Percentiles rank a stretch among this genome's conserved stretches.
Conservation (phyloP, 148 eudicot species). For the Spergularia bocconei region DNA sequence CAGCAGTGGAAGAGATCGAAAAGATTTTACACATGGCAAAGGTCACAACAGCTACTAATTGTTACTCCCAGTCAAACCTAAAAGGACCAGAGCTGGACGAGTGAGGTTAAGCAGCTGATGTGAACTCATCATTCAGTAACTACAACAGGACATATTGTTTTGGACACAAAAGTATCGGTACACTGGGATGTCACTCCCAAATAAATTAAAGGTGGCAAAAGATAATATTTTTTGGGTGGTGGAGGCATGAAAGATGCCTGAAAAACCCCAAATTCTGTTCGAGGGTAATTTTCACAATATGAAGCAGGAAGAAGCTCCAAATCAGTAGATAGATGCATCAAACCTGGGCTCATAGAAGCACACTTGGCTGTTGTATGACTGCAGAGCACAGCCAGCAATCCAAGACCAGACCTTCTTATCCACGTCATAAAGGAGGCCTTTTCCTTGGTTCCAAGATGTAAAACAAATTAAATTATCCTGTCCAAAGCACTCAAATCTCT, state of each 20-base stretch:
- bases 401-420: constrained; percentile 97
- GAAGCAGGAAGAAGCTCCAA: constrained; percentile 8
- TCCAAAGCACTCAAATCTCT: constrained; percentile 97
- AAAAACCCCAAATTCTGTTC: constrained; percentile 1
- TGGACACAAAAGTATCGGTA: not conserved
- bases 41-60: constrained; percentile 5
- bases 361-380: constrained; percentile 86
- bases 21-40: constrained; percentile 7
- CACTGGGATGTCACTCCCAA: constrained; percentile 9
- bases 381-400: constrained; percentile 96
- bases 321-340: constrained; percentile 73
- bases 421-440: constrained; percentile 86
- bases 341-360: constrained; percentile 99
- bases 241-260: not conserved
- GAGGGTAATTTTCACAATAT: not conserved
- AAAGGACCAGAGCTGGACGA: constrained; percentile 4
- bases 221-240: constrained; percentile 2
- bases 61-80: not conserved
- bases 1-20: constrained; percentile 24
- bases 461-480: constrained; percentile 90
- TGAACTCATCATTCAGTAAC: constrained; percentile 13
- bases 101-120: constrained; percentile 2
- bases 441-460: constrained; percentile 99
- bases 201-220: constrained; percentile 1
- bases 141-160: constrained; percentile 3